Evolutionary conservation across 2,329 filamentous ascomycete species (phyloP).

Genomic region (Cladophialophora carrionii): DNA sequence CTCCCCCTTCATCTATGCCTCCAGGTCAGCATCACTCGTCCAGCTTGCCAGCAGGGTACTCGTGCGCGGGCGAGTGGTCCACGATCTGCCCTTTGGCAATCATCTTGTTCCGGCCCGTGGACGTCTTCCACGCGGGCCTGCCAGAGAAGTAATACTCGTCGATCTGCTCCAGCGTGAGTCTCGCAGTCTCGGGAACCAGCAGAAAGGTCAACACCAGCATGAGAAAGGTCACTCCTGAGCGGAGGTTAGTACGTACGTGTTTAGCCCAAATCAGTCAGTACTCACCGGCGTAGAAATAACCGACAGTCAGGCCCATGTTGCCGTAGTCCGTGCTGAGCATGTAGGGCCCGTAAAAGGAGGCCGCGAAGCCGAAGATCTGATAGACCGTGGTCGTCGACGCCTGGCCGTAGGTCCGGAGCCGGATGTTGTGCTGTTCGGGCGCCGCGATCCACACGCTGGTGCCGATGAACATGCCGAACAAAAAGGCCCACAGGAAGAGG

Average conservation of each 20-base stretch:
- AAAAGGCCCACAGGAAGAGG: slow-evolving; percentile 40
- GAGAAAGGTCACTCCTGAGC: slow-evolving; percentile 18
- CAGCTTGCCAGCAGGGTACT: slow-evolving; percentile 3
- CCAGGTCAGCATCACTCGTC: neutral
- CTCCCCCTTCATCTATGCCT: neutral
- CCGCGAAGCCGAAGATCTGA: slow-evolving; percentile 38
- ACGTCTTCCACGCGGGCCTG: slow-evolving; percentile 39
- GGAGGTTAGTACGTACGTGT: neutral
- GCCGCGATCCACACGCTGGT: slow-evolving; percentile 38
- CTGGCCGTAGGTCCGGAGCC: slow-evolving; percentile 40
- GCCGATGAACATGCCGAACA: slow-evolving; percentile 39
- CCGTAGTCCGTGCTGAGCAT: slow-evolving; percentile 39
- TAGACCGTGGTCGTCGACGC: slow-evolving; percentile 38
- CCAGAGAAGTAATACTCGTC: slow-evolving; percentile 39
- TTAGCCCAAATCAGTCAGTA: neutral
- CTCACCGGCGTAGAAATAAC: slow-evolving; percentile 40
- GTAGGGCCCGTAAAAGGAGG: slow-evolving; percentile 40
- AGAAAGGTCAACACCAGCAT: slow-evolving; percentile 19
- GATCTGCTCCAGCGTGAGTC: slow-evolving; percentile 41
- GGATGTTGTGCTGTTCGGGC: slow-evolving; percentile 40
- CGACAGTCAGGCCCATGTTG: slow-evolving; percentile 41
- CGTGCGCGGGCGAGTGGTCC: neutral
- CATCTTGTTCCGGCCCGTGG: slow-evolving; percentile 34
- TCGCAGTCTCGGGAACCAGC: slow-evolving; percentile 40
- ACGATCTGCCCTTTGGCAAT: slow-evolving; percentile 14